Conservation (phyloP, 768 basidiomycete genomes). For the Collybia sordida region DNA sequence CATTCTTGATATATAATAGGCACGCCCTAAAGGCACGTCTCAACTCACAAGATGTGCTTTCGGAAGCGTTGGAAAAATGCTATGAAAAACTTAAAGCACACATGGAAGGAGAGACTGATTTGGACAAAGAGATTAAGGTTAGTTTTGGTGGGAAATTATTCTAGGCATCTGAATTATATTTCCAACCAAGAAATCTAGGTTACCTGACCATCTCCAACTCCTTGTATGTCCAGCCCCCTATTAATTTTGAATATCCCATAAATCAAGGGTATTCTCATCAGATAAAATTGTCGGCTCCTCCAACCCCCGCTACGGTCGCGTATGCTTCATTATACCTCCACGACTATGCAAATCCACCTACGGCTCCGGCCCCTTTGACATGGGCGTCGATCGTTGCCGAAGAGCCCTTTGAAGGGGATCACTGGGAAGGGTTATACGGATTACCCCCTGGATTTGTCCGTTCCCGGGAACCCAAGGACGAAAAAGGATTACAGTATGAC, state of each 20-base stretch:
- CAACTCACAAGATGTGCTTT: conserved; percentile 60
- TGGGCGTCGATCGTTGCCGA: conserved; percentile 82
- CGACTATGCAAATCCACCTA: conserved; percentile 41
- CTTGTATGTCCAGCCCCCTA: conserved; percentile 44
- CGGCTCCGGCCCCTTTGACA: conserved; percentile 45
- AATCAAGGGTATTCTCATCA: conserved; percentile 21
- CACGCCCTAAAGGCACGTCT: conserved; percentile 69
- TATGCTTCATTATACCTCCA: conserved; percentile 58
- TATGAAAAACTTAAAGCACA: conserved; percentile 52
- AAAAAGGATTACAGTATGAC: conserved; percentile 26
- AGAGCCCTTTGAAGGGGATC: conserved; percentile 83
- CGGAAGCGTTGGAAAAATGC: conserved; percentile 56
- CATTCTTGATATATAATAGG: conserved; percentile 29
- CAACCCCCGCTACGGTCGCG: conserved; percentile 45
- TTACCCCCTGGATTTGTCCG: conserved; percentile 41
- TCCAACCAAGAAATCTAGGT: conserved; percentile 45
- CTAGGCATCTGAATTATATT: not conserved
- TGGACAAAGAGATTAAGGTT: conserved; percentile 70
- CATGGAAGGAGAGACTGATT: conserved; percentile 48
- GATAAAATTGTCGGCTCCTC: conserved; percentile 58
- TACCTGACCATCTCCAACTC: conserved; percentile 74
- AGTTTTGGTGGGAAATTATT: not conserved
- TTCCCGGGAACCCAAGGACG: conserved; percentile 28
- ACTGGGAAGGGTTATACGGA: conserved; percentile 77
- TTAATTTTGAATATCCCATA: not conserved